Percentiles rank a stretch among this genome's conserved stretches.
Conservation (phyloP, 73 alveolate genomes). For the Paramecium primaurelia region DNA sequence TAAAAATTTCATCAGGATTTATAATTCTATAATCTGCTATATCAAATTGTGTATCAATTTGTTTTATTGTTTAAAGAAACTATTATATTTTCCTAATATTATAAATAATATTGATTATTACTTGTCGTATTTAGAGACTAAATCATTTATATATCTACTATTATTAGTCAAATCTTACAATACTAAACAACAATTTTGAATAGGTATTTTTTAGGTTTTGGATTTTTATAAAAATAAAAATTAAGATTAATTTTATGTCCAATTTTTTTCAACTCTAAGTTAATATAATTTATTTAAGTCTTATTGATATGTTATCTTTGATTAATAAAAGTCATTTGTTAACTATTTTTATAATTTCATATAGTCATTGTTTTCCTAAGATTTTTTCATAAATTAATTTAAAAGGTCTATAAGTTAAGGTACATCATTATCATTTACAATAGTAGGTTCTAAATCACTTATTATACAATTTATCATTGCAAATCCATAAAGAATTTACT, state of each 20-base stretch:
- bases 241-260: not conserved
- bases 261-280: not conserved
- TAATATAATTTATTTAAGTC: not conserved
- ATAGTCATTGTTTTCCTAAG: not conserved
- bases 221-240: not conserved
- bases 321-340: not conserved
- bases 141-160: not conserved
- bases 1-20: not conserved
- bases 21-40: not conserved
- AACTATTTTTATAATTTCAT: not conserved
- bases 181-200: not conserved
- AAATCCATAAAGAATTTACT: not conserved
- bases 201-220: not conserved
- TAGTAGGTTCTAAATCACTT: not conserved
- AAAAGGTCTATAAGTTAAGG: not conserved
- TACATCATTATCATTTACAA: not conserved
- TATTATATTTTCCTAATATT: not conserved
- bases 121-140: not conserved
- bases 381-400: not conserved
- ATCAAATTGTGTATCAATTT: not conserved
- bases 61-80: not conserved
- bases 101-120: too few relatives aligned
- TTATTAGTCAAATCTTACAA: not conserved
- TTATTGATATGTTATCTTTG: not conserved
- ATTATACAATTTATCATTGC: not conserved